These are phyloP conservation scores for Carex pumila DNA, from an alignment of 176 grass and related monocot genomes.

Conservation along the genomic window DNA sequence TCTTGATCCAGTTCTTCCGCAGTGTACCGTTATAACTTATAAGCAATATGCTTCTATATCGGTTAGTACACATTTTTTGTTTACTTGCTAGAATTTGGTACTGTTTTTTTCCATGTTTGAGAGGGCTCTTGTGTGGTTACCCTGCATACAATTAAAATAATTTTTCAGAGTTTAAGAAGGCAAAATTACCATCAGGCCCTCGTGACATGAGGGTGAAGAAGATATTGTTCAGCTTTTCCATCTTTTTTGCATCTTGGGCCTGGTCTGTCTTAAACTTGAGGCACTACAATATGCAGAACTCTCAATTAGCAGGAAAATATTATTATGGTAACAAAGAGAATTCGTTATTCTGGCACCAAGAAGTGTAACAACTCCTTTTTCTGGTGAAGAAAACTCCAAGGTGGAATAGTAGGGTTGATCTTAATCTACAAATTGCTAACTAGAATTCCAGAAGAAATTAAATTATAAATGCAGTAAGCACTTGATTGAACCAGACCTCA, in stretches of 20 bases:
- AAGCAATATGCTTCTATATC: not conserved
- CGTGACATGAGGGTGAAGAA: conserved; percentile 88
- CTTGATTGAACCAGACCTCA: conserved; percentile 33
- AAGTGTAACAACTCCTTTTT: not conserved
- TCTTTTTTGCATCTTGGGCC: conserved; percentile 95
- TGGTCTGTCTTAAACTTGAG: conserved; percentile 97
- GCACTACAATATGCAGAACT: conserved; percentile 40
- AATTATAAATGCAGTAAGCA: not conserved
- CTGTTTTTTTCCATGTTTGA: not conserved
- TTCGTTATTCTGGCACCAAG: not conserved
- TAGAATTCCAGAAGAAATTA: not conserved
- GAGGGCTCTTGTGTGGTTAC: not conserved
- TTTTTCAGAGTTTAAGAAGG: not conserved
- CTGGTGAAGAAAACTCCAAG: not conserved
- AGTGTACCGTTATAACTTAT: not conserved
- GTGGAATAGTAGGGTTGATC: not conserved
- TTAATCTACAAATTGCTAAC: not conserved
- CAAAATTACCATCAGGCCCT: conserved; percentile 71
- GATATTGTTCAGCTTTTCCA: conserved; percentile 93
- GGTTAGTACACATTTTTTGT: not conserved
- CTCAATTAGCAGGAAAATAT: not conserved
- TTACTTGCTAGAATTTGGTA: not conserved
- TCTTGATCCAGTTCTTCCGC: not conserved
- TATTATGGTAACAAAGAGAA: not conserved
- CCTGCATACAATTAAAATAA: not conserved